Evolutionary conservation across 345 rosid genomes (phyloP).

Genomic region (Lagerstroemia speciosa): DNA sequence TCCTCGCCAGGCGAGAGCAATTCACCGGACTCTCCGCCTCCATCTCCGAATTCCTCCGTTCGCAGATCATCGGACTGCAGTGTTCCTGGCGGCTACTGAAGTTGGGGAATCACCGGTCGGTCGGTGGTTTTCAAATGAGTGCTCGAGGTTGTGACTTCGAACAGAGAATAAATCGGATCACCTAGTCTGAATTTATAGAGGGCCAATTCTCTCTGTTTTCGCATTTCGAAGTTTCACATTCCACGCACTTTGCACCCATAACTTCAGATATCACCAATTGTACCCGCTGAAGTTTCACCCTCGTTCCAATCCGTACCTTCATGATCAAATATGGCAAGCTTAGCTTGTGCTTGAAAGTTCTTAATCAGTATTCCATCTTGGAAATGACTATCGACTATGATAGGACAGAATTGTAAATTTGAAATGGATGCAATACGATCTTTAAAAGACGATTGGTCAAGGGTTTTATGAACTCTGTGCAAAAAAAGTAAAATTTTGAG

Average conservation of each 20-base stretch:
- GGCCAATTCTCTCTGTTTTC: background rate
- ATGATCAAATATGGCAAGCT: background rate
- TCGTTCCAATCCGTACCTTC: background rate
- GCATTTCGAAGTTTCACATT: background rate
- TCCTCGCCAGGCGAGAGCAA: slow-evolving; percentile 40
- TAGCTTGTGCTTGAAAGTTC: too few species aligned
- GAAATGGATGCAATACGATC: too few species aligned
- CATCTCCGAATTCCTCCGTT: slow-evolving; percentile 15
- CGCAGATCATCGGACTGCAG: background rate
- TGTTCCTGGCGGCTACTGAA: background rate
- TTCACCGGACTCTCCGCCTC: slow-evolving; percentile 28
- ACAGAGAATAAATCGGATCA: background rate
- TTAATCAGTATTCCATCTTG: too few species aligned
- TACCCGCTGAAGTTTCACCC: background rate
- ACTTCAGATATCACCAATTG: background rate
- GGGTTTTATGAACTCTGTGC: too few species aligned
- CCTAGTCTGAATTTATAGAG: background rate
- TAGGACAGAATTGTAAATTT: too few species aligned
- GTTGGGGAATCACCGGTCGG: background rate
- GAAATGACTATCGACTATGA: too few species aligned
- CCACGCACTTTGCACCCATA: background rate
- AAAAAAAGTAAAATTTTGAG: too few species aligned
- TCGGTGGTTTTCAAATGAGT: background rate
- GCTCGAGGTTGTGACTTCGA: background rate
- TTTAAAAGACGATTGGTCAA: too few species aligned